These are phyloP conservation scores for Boletus tylopilopsis DNA, from an alignment of 768 basidiomycete genomes.

Conservation along the genomic window DNA sequence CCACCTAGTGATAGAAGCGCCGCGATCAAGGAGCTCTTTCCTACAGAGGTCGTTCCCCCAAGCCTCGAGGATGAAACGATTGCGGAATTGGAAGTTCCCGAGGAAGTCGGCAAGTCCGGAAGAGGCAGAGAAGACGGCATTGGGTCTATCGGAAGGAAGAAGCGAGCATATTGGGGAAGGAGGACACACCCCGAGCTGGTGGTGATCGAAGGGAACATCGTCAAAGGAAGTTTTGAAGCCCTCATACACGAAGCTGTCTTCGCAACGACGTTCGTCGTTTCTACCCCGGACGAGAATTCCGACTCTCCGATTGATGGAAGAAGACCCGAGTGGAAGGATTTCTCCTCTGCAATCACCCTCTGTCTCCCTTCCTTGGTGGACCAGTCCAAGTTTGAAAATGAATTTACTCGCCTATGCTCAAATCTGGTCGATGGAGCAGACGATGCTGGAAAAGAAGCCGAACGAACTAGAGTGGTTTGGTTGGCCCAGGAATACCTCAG, in stretches of 20 bases:
- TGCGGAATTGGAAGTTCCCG: conserved; percentile 25
- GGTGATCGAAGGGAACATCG: conserved; percentile 39
- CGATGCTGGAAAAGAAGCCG: conserved; percentile 35
- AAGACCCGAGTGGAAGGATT: conserved; percentile 52
- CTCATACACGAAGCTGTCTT: conserved; percentile 80
- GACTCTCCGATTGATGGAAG: conserved; percentile 18
- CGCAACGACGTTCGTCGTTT: conserved; percentile 56
- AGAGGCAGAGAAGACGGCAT: conserved; percentile 33
- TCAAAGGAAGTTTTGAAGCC: conserved; percentile 73
- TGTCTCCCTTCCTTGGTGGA: conserved; percentile 57
- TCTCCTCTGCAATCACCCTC: conserved; percentile 58
- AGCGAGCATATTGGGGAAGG: conserved; percentile 75
- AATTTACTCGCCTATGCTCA: conserved; percentile 62
- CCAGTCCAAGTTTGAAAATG: conserved; percentile 58
- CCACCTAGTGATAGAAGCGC: conserved; percentile 64
- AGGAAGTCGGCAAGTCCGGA: conserved; percentile 26
- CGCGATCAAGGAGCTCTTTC: conserved; percentile 73
- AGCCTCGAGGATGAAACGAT: conserved; percentile 45
- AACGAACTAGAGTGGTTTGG: conserved; percentile 54
- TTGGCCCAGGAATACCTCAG: conserved; percentile 62
- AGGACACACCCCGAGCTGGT: conserved; percentile 69
- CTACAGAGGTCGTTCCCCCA: conserved; percentile 55
- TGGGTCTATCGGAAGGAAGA: conserved; percentile 41
- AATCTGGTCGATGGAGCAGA: conserved; percentile 59
- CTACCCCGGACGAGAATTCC: conserved; percentile 11